Percentiles rank a stretch among this genome's conserved stretches.
phyloP scores from a whole-genome alignment of 768 basidiomycete genomes.

The Crassisporium funariophilum region DNA sequence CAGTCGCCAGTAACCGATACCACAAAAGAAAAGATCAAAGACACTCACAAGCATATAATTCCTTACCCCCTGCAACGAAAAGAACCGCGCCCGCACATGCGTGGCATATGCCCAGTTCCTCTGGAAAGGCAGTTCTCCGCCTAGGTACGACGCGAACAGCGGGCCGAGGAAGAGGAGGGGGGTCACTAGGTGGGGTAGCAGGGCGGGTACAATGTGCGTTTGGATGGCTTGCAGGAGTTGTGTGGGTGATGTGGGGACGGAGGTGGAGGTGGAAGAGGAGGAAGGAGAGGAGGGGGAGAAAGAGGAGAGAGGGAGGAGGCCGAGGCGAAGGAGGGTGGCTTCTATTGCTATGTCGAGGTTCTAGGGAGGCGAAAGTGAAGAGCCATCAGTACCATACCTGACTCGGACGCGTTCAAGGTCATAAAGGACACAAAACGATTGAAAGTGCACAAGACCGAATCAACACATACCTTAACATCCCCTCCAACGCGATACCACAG shows the following conservation, averaged over 20 bases:
- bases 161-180: conserved; percentile 81
- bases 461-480: conserved; percentile 20
- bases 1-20: too few species aligned
- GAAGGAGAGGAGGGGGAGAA: background rate
- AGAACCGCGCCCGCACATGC: conserved; percentile 42
- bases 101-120: conserved; percentile 43
- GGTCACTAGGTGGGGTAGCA: conserved; percentile 62
- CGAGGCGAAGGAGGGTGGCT: conserved; percentile 43
- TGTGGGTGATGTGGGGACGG: too few species aligned
- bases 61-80: conserved; percentile 60
- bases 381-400: conserved; percentile 9
- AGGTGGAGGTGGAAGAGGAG: background rate
- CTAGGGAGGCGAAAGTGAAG: conserved; percentile 9
- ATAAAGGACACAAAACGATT: too few species aligned
- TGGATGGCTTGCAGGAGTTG: too few species aligned
- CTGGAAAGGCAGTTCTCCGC: conserved; percentile 56
- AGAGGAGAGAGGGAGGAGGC: conserved; percentile 27
- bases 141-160: conserved; percentile 57
- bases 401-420: too few species aligned
- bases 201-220: too few species aligned
- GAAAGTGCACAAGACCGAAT: background rate
- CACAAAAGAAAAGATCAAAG: background rate
- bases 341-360: conserved; percentile 15
- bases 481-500: conserved; percentile 32
- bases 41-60: conserved; percentile 59